Evolutionary conservation across 208 protist genomes (phyloP), one percentile per base, ranked within the genome.

Genomic region (Acanthamoeba triangularis): DNA sequence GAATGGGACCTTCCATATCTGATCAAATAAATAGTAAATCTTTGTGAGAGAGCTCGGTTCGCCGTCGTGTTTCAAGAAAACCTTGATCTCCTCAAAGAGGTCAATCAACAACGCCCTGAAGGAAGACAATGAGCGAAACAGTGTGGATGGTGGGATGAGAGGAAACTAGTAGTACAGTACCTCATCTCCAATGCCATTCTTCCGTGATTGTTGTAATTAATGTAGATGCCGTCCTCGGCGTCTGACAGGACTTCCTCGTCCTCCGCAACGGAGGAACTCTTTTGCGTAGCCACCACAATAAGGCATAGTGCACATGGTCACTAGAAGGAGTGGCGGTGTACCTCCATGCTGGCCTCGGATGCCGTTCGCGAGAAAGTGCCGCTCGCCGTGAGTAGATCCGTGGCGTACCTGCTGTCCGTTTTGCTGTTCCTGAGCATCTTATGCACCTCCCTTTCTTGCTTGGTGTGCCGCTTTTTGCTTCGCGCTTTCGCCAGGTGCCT

Each of bases 351-450:
- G 30, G 3, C 8, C 28, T 30, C 33, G 14, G 74, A 84, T 16
- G 11, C 13, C 28, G 74, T 54, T 37, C 67, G 67, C 74, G 74
- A 84, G 30, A 84, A 84, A 2, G 11, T 14, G 41, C 30, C 41
- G 41, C 74, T 84, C 54, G 74, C 10, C 41, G 33, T 41, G 74
- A 84, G 74, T 20, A 84, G 25, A 49, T 84, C 74, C 14, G 30
- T 37, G 30, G 74, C 74, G 41, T 84, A 84, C 16, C 74, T 41
- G 35, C 37, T 33, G 41, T 84, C 74, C 18, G 74, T 84, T 49
- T 84, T 84, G 35, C 74, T 84, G 74, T 84, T 84, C 74, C 41
- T 84, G 35, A 84, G 74, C 74, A 84, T 84, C 30, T 52, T 84
- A 14, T 54, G 33, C 74, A 84, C 74, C 16, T 84, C 74, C 41